Evolutionary conservation across 306 rosid species (phyloP).

Genomic region (Glycine tomentella): DNA sequence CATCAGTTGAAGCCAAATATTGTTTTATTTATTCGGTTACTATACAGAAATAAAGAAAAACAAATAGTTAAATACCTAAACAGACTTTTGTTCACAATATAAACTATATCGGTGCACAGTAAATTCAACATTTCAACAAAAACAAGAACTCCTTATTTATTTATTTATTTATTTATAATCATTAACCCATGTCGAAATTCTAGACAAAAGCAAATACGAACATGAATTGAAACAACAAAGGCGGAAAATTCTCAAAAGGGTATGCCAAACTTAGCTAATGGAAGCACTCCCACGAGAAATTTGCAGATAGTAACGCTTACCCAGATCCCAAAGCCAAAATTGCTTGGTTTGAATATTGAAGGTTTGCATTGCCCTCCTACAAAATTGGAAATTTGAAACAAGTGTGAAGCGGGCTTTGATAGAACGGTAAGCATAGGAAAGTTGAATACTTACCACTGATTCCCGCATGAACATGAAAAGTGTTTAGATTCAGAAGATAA

Average conservation of each 20-base stretch:
- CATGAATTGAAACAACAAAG: background rate
- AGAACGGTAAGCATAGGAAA: conserved; percentile 8
- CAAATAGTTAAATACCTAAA: too few relatives aligned
- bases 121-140: background rate
- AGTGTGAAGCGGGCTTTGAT: background rate
- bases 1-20: too few relatives aligned
- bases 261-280: too few relatives aligned
- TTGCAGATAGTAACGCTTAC: conserved; percentile 25
- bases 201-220: background rate
- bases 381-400: conserved; percentile 30
- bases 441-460: conserved; percentile 35
- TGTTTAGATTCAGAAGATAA: conserved; percentile 48
- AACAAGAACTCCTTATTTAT: background rate
- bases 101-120: background rate
- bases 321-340: conserved; percentile 31
- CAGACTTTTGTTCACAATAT: background rate
- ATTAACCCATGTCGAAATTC: background rate
- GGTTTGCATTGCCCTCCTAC: conserved; percentile 43
- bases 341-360: conserved; percentile 40
- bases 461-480: conserved; percentile 30
- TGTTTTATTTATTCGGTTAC: too few relatives aligned
- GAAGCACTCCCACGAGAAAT: background rate
- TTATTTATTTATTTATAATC: too few relatives aligned
- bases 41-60: too few relatives aligned
- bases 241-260: background rate